Evolutionary conservation across 805 yeast species (phyloP).

Genomic region (Trichomonascus vanleenenianus): DNA sequence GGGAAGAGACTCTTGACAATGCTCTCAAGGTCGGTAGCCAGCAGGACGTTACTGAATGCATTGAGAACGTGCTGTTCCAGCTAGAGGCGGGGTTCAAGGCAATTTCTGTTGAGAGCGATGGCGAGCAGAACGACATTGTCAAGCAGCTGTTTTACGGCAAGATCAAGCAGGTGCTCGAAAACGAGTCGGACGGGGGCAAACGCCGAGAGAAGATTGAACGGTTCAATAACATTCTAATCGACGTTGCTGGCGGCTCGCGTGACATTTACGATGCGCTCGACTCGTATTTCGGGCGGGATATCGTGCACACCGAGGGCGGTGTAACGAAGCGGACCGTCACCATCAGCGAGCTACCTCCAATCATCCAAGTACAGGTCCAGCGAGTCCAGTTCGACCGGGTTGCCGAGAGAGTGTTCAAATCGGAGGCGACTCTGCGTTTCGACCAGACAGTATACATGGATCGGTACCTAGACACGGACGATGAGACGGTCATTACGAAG

Average conservation of each 20-base stretch:
- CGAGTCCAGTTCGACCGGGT: constrained; percentile 84
- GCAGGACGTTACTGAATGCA: constrained; percentile 97
- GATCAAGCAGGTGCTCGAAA: constrained; percentile 62
- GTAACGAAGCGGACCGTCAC: constrained; percentile 66
- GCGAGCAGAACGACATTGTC: constrained; percentile 79
- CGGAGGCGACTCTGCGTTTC: constrained; percentile 74
- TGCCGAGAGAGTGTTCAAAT: constrained; percentile 67
- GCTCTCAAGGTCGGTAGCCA: constrained; percentile 63
- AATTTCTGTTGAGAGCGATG: constrained; percentile 47
- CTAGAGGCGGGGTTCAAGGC: constrained; percentile 83
- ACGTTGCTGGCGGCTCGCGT: constrained; percentile 81
- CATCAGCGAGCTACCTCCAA: constrained; percentile 63
- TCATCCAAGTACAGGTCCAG: constrained; percentile 88
- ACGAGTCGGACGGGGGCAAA: constrained; percentile 25
- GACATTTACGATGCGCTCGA: constrained; percentile 89
- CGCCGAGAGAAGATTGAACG: constrained; percentile 57
- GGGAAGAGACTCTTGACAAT: constrained; percentile 25
- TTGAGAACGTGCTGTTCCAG: constrained; percentile 86
- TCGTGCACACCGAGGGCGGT: constrained; percentile 59
- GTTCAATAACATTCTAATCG: constrained; percentile 73
- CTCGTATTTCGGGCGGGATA: constrained; percentile 66
- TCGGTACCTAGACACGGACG: constrained; percentile 66
- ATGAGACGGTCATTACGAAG: constrained; percentile 39
- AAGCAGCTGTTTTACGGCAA: constrained; percentile 80
- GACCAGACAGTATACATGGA: constrained; percentile 76